Evolutionary conservation across 2,329 filamentous ascomycete genomes (phyloP).

Genomic region (Calonectria multiphialidica): DNA sequence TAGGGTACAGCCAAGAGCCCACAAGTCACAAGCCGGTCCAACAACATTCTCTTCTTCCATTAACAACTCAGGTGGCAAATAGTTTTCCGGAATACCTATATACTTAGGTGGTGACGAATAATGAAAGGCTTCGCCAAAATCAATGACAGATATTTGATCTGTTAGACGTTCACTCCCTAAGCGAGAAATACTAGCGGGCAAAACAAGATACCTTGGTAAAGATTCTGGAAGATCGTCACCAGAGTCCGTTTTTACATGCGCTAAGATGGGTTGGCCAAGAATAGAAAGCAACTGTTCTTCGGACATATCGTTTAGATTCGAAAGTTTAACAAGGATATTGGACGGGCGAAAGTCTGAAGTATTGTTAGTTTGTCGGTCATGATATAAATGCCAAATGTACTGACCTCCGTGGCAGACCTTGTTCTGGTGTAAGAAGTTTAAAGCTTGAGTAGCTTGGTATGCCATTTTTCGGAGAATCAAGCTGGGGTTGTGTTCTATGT

Average conservation of each 20-base stretch:
- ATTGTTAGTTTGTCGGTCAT: neutral
- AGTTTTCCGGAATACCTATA: constrained; percentile 44
- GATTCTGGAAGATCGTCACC: constrained; percentile 23
- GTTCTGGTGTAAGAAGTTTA: constrained; percentile 42
- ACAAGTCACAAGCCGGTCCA: constrained; percentile 43
- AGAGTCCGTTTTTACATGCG: constrained; percentile 16
- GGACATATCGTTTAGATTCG: constrained; percentile 34
- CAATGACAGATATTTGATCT: constrained; percentile 37
- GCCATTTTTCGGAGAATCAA: constrained; percentile 32
- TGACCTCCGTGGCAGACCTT: constrained; percentile 47
- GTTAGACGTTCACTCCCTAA: constrained; percentile 19
- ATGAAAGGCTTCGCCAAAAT: constrained; percentile 39
- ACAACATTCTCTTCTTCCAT: constrained; percentile 32
- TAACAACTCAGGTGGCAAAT: constrained; percentile 45
- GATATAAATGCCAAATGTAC: neutral
- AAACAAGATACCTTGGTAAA: constrained; percentile 40
- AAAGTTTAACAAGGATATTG: constrained; percentile 42
- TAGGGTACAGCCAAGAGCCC: constrained; percentile 50
- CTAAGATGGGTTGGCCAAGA: constrained; percentile 26
- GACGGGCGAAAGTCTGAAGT: constrained; percentile 39
- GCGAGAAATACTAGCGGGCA: constrained; percentile 12
- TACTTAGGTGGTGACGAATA: constrained; percentile 30
- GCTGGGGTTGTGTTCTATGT: constrained; percentile 11
- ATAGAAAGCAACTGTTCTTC: constrained; percentile 35
- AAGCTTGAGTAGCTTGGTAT: constrained; percentile 33